A percentile compares a stretch with the other conserved stretches of the same genome.
These are phyloP conservation scores for Vitellaria paradoxa DNA, from an alignment of 179 eudicot species.

Conservation along the genomic window DNA sequence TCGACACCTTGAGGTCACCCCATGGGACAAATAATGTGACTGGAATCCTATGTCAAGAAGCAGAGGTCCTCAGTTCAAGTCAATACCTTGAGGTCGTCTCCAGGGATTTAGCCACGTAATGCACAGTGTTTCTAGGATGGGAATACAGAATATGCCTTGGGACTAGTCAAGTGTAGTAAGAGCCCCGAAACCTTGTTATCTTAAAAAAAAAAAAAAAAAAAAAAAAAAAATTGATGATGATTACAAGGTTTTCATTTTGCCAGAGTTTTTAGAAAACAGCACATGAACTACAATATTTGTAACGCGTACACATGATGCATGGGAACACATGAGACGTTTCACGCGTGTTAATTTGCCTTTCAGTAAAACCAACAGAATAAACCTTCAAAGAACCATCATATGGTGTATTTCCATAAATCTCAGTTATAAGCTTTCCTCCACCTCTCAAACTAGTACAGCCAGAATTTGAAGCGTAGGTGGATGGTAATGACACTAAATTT, in stretches of 20 bases:
- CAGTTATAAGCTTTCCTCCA: too few relatives aligned
- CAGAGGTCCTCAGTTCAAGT: neutral
- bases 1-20: neutral
- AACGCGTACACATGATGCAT: constrained; percentile 1
- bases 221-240: neutral
- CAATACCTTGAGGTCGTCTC: neutral
- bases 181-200: neutral
- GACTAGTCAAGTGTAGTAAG: neutral
- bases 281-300: neutral
- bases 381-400: neutral
- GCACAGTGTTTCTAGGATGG: neutral
- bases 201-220: neutral
- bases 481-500: neutral
- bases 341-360: neutral
- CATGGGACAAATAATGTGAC: neutral
- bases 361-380: neutral
- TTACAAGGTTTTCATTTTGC: neutral
- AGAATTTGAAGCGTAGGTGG: too few relatives aligned
- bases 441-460: too few relatives aligned
- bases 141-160: neutral
- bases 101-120: neutral
- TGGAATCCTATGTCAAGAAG: neutral
- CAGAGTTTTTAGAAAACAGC: neutral
- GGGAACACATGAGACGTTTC: neutral
- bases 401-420: too few relatives aligned